These are phyloP conservation scores for Papiliotrema terrestris DNA, from an alignment of 1,284 basidiomycete genomes.

Conservation along the genomic window DNA sequence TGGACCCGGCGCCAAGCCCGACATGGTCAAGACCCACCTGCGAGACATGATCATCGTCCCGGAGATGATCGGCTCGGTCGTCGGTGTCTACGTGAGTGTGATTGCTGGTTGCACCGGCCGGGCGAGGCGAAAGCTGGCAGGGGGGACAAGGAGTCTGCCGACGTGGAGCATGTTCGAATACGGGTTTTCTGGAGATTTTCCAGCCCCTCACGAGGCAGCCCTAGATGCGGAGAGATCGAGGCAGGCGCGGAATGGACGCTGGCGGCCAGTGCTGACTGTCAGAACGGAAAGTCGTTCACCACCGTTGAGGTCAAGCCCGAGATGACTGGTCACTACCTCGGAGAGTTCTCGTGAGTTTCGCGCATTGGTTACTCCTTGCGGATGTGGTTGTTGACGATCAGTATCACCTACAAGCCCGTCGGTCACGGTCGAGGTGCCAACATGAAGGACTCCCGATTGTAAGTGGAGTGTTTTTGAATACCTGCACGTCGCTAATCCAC, in stretches of 20 bases:
- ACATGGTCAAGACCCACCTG: constrained; percentile 97
- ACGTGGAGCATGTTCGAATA: too few species aligned
- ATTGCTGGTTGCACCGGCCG: background rate
- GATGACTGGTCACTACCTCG: constrained; percentile 99
- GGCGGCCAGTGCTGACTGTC: background rate
- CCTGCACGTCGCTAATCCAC: constrained; percentile 2
- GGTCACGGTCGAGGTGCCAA: constrained; percentile 97
- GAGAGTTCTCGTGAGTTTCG: constrained; percentile 62
- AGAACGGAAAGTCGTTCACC: constrained; percentile 76
- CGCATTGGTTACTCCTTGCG: background rate
- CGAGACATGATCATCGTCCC: constrained; percentile 99
- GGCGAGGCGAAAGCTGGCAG: background rate
- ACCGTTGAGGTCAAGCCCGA: constrained; percentile 99
- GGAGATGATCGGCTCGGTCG: constrained; percentile 97
- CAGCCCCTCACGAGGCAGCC: background rate
- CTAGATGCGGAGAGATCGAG: background rate
- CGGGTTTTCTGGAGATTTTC: too few species aligned
- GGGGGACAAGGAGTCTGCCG: too few species aligned
- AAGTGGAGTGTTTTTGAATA: constrained; percentile 10
- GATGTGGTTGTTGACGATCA: constrained; percentile 32
- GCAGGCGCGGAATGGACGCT: background rate
- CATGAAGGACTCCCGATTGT: constrained; percentile 61
- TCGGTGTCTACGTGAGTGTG: constrained; percentile 76
- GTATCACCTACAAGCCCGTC: constrained; percentile 93
- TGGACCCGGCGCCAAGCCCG: constrained; percentile 95